These are phyloP conservation scores for Pythium sukuiense DNA, from an alignment of 352 stramenopile genomes.

Conservation along the genomic window DNA sequence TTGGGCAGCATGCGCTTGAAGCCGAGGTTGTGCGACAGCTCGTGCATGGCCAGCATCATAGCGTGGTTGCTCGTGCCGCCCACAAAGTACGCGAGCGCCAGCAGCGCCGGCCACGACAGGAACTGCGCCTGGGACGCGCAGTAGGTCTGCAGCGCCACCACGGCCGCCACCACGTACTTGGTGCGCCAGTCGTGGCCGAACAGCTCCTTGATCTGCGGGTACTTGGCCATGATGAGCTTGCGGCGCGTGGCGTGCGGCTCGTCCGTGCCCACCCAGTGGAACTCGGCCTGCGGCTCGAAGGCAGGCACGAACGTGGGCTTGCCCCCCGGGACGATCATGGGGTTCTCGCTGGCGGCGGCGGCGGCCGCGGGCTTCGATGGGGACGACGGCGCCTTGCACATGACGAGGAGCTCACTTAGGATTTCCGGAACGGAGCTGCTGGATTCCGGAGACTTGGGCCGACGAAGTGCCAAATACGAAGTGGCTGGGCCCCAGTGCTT, in stretches of 20 bases:
- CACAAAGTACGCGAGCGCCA: slow-evolving; percentile 82
- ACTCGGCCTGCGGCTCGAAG: slow-evolving; percentile 55
- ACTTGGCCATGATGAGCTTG: slow-evolving; percentile 83
- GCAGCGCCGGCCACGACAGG: slow-evolving; percentile 61
- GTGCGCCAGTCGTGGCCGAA: slow-evolving; percentile 84
- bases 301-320: slow-evolving; percentile 52
- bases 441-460: slow-evolving; percentile 16
- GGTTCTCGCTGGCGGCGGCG: slow-evolving; percentile 37
- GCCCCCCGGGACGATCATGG: slow-evolving; percentile 27
- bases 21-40: slow-evolving; percentile 95
- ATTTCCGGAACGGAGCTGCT: not conserved
- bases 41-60: slow-evolving; percentile 96
- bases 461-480: slow-evolving; percentile 21
- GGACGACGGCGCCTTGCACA: slow-evolving; percentile 34
- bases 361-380: slow-evolving; percentile 39
- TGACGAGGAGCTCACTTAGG: slow-evolving; percentile 1
- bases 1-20: slow-evolving; percentile 92
- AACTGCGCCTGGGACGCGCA: slow-evolving; percentile 67
- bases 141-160: slow-evolving; percentile 82
- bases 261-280: slow-evolving; percentile 83
- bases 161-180: slow-evolving; percentile 82
- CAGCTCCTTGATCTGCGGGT: slow-evolving; percentile 90
- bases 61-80: slow-evolving; percentile 93
- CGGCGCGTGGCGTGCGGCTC: slow-evolving; percentile 87
- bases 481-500: slow-evolving; percentile 5